Evolutionary conservation across 176 grass and related monocot genomes (phyloP).

Genomic region (Triticum timopheevii): DNA sequence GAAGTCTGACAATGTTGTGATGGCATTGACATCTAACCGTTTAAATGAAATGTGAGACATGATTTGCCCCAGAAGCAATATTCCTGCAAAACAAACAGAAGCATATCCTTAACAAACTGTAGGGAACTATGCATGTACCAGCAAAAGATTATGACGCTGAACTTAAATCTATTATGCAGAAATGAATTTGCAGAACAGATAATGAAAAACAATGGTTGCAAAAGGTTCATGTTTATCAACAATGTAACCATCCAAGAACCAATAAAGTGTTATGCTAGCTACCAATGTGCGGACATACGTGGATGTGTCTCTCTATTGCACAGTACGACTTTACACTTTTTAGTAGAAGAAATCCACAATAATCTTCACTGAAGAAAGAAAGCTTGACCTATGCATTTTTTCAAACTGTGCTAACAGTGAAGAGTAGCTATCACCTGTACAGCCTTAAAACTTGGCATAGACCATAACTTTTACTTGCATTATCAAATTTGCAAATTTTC

Average conservation of each 20-base stretch:
- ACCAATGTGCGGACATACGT: not conserved
- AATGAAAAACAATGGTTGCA: not conserved
- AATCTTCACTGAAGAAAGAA: constrained; percentile 17
- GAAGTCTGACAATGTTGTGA: constrained; percentile 77
- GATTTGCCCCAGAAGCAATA: constrained; percentile 74
- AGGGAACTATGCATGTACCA: constrained; percentile 1
- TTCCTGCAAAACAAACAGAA: constrained; percentile 49
- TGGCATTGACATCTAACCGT: constrained; percentile 55
- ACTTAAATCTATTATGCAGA: constrained; percentile 23
- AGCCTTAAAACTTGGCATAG: not conserved
- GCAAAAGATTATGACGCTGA: constrained; percentile 1
- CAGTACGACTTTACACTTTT: not conserved
- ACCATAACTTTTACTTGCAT: not conserved
- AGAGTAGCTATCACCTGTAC: not conserved
- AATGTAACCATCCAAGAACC: not conserved
- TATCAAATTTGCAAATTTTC: not conserved
- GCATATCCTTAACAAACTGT: constrained; percentile 2
- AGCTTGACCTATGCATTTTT: constrained; percentile 4
- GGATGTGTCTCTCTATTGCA: not conserved
- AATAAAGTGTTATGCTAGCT: not conserved
- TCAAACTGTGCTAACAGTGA: not conserved
- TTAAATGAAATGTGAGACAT: constrained; percentile 58
- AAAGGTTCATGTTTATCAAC: not conserved
- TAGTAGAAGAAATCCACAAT: not conserved
- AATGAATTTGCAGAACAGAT: not conserved